Evolutionary conservation across 345 rosid genomes (phyloP).

Genomic region (Limnanthes douglasii): DNA sequence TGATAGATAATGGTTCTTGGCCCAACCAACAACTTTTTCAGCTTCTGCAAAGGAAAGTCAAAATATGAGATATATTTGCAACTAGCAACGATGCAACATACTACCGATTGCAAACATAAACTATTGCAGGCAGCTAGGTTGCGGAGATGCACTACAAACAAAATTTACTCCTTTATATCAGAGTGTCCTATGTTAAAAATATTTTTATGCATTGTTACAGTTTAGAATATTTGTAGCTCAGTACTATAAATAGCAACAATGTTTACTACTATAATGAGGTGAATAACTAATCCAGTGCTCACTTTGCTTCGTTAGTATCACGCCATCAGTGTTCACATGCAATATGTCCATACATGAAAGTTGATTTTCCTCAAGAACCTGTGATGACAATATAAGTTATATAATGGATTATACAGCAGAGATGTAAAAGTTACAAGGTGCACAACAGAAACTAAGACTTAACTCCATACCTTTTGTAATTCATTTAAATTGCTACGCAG

Average conservation of each 20-base stretch:
- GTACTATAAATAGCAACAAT: not conserved
- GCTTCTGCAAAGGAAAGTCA: constrained; percentile 43
- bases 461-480: constrained; percentile 72
- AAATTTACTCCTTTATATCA: not conserved
- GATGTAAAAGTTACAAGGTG: not conserved
- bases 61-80: too few relatives aligned
- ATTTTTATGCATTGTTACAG: not conserved
- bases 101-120: too few relatives aligned
- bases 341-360: constrained; percentile 62
- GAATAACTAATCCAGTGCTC: too few relatives aligned
- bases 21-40: constrained; percentile 95
- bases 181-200: not conserved
- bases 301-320: constrained; percentile 70
- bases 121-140: too few relatives aligned
- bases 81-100: too few relatives aligned
- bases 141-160: too few relatives aligned
- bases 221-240: not conserved
- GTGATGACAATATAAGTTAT: constrained; percentile 9
- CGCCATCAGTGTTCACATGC: constrained; percentile 68
- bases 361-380: constrained; percentile 94
- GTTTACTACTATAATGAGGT: too few relatives aligned
- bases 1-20: constrained; percentile 75
- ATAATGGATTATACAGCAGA: not conserved
- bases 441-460: constrained; percentile 22
- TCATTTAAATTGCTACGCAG: constrained; percentile 76